A percentile compares a stretch with the other conserved stretches of the same genome.
Evolutionary conservation across 1,284 basidiomycete species (phyloP).

Genomic region (Microbotryomycetes sp.): DNA sequence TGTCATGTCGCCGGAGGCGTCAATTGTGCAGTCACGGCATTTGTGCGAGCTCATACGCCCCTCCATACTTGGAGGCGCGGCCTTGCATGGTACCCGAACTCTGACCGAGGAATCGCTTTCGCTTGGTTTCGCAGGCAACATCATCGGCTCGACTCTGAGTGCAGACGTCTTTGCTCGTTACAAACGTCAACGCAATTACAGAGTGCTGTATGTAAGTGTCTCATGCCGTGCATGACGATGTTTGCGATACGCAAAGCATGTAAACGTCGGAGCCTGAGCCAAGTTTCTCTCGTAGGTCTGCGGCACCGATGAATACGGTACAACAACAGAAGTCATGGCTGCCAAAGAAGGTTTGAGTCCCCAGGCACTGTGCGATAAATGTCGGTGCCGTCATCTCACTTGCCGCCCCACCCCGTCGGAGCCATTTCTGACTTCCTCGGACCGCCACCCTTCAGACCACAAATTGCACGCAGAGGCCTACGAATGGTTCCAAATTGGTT

Average conservation of each 20-base stretch:
- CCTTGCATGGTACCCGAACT: not conserved
- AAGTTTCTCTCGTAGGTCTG: conserved; percentile 62
- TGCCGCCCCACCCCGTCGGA: not conserved
- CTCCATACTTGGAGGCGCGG: not conserved
- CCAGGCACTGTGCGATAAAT: conserved; percentile 53
- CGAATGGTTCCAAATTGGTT: conserved; percentile 86
- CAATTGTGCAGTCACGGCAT: no score
- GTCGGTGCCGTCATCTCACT: conserved; percentile 1
- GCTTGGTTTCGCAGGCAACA: conserved; percentile 61
- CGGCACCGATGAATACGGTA: conserved; percentile 98
- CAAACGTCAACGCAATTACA: conserved; percentile 50
- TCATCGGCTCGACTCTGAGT: conserved; percentile 92
- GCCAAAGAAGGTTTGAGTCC: conserved; percentile 88
- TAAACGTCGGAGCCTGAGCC: not conserved
- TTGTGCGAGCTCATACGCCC: no score
- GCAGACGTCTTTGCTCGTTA: conserved; percentile 95
- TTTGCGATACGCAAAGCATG: conserved; percentile 47
- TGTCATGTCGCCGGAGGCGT: no score
- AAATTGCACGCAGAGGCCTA: conserved; percentile 86
- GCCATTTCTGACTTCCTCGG: not conserved
- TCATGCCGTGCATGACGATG: not conserved
- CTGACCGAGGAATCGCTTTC: not conserved
- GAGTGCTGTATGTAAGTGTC: conserved; percentile 42
- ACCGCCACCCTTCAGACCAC: conserved; percentile 56
- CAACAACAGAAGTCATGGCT: conserved; percentile 95